Percentiles rank a stretch among this genome's conserved stretches.
Evolutionary conservation across 2,329 filamentous ascomycete species (phyloP).

Genomic region (Rachicladosporium sp.): DNA sequence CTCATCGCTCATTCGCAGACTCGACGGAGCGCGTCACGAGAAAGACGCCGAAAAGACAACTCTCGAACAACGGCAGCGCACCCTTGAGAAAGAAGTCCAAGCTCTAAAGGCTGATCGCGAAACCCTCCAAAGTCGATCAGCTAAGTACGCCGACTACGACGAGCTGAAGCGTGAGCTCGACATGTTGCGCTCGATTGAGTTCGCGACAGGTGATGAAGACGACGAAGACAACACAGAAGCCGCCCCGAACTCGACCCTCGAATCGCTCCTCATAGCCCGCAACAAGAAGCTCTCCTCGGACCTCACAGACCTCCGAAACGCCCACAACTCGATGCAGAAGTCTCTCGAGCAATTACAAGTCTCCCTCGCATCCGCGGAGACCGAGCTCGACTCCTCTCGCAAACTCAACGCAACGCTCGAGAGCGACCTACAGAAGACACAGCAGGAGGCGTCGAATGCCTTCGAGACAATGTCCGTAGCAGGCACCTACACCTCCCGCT

Average conservation of each 20-base stretch:
- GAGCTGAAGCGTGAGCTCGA: conserved; percentile 93
- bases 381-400: conserved; percentile 73
- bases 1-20: conserved; percentile 74
- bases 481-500: conserved; percentile 74
- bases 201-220: conserved; percentile 56
- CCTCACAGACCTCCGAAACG: conserved; percentile 81
- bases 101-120: conserved; percentile 72
- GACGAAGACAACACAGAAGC: conserved; percentile 43
- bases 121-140: conserved; percentile 63
- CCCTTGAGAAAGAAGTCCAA: conserved; percentile 65
- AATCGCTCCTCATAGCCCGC: conserved; percentile 78
- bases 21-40: conserved; percentile 74
- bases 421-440: conserved; percentile 77
- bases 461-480: conserved; percentile 89
- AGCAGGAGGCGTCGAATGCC: conserved; percentile 69
- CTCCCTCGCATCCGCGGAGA: conserved; percentile 69
- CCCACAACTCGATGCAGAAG: conserved; percentile 78
- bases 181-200: conserved; percentile 90
- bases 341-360: conserved; percentile 71
- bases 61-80: conserved; percentile 61
- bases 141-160: conserved; percentile 88
- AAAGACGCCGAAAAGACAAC: conserved; percentile 69
- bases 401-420: conserved; percentile 81
- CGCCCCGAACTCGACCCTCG: conserved; percentile 47
- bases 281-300: conserved; percentile 97